Evolutionary conservation across 495 filamentous ascomycete species (phyloP).

Genomic region (Extremus antarcticus): DNA sequence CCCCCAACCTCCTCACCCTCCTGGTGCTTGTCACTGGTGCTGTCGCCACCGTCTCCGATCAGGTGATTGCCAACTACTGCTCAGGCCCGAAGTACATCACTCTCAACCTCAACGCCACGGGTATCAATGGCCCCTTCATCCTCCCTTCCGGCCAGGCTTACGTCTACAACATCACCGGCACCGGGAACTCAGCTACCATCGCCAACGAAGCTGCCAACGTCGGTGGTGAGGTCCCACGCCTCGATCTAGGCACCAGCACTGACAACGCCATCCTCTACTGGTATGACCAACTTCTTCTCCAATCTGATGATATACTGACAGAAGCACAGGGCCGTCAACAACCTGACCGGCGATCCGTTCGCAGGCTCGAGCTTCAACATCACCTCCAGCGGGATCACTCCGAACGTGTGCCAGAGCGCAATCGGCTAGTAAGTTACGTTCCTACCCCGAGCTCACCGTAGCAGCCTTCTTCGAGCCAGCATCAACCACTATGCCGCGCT

Average conservation of each 20-base stretch:
- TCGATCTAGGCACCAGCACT: conserved; percentile 6
- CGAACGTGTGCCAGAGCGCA: conserved; percentile 5
- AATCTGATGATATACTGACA: too few relatives aligned
- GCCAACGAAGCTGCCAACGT: conserved; percentile 1
- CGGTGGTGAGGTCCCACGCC: neutral
- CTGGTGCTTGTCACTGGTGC: conserved; percentile 1
- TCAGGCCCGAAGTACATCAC: neutral
- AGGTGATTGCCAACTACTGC: conserved; percentile 13
- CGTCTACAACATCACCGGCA: conserved; percentile 3
- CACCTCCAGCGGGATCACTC: conserved; percentile 5
- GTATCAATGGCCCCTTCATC: neutral
- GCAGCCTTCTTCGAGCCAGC: too few relatives aligned
- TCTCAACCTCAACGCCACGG: neutral
- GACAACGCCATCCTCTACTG: conserved; percentile 9
- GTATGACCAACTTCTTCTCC: neutral
- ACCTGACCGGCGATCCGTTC: conserved; percentile 8
- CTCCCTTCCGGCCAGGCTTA: conserved; percentile 1
- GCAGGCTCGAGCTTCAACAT: conserved; percentile 1
- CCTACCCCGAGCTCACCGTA: neutral
- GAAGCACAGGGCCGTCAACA: conserved; percentile 10
- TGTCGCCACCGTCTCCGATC: neutral
- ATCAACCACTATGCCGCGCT: too few relatives aligned
- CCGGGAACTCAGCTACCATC: conserved; percentile 10
- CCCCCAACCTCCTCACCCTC: neutral
- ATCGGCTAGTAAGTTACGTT: neutral